Conservation (phyloP, 768 basidiomycete genomes). For the Termitomyces sp. region DNA sequence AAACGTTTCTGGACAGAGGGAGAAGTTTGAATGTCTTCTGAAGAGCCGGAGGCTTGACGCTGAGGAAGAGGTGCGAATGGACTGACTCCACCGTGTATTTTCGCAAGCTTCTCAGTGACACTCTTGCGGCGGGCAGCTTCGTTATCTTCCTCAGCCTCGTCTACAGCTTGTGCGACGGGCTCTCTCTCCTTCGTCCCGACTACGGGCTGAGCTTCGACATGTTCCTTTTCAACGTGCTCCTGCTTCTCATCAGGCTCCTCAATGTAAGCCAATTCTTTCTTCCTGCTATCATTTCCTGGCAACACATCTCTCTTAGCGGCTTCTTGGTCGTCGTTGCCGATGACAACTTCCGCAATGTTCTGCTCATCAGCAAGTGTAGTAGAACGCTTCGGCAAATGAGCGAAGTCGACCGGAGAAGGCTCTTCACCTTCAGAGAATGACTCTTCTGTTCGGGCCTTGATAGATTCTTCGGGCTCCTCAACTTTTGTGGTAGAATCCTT, state of each 20-base stretch:
- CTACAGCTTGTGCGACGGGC: background rate
- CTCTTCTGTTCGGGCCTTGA: background rate
- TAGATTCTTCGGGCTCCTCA: background rate
- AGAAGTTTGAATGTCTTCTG: slow-evolving; percentile 11
- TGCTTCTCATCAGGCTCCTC: background rate
- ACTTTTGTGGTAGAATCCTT: background rate
- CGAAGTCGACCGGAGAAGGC: background rate
- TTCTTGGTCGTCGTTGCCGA: no score
- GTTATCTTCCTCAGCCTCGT: slow-evolving; percentile 42
- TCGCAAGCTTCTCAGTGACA: slow-evolving; percentile 58
- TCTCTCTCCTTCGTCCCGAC: background rate
- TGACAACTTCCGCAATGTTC: background rate
- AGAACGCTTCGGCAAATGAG: background rate
- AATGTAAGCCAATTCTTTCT: background rate
- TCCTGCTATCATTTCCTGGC: background rate
- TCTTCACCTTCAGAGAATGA: background rate
- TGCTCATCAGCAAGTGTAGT: background rate
- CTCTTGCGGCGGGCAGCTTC: slow-evolving; percentile 50
- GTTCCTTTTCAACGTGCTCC: background rate
- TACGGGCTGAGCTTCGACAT: background rate
- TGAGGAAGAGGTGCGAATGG: slow-evolving; percentile 31
- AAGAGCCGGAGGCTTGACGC: slow-evolving; percentile 14
- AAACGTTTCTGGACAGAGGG: slow-evolving; percentile 7
- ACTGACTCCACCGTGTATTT: slow-evolving; percentile 61
- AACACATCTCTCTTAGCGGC: background rate